These are phyloP conservation scores for Pugionium cornutum DNA, from an alignment of 345 rosid species.

Conservation along the genomic window DNA sequence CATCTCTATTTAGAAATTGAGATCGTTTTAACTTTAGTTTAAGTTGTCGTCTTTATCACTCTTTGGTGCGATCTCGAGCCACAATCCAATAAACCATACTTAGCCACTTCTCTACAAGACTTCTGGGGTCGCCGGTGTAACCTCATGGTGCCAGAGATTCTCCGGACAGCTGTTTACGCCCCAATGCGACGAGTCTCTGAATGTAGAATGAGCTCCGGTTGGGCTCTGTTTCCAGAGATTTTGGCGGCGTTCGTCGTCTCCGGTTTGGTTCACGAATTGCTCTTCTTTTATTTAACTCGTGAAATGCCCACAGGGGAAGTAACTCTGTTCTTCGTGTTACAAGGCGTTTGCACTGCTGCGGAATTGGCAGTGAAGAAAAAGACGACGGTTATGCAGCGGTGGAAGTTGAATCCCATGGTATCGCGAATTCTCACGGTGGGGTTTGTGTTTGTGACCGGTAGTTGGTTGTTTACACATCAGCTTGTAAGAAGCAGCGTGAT, in stretches of 20 bases:
- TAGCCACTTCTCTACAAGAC: conserved; percentile 60
- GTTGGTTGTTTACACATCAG: conserved; percentile 51
- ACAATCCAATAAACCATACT: conserved; percentile 50
- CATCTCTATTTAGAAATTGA: conserved; percentile 42
- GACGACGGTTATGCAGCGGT: conserved; percentile 2
- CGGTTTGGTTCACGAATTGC: conserved; percentile 42
- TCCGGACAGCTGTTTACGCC: conserved; percentile 45
- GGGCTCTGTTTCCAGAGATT: conserved; percentile 14
- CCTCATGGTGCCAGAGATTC: conserved; percentile 48
- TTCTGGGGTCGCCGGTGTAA: conserved; percentile 65
- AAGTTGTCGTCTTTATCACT: conserved; percentile 17
- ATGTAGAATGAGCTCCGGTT: neutral
- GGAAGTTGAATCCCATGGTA: conserved; percentile 28
- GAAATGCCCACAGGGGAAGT: conserved; percentile 44
- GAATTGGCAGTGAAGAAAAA: conserved; percentile 40
- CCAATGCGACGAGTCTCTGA: conserved; percentile 32
- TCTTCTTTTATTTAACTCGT: conserved; percentile 32
- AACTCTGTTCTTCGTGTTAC: conserved; percentile 42
- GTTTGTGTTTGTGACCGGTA: conserved; percentile 39
- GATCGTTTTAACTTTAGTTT: conserved; percentile 34
- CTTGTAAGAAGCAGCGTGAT: conserved; percentile 27
- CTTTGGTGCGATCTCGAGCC: conserved; percentile 42
- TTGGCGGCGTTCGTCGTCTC: conserved; percentile 40
- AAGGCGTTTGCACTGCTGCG: conserved; percentile 41
- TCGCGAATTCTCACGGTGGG: conserved; percentile 41